Conservation (phyloP, 2,329 filamentous ascomycete species). For the Talaromyces pinophilus region DNA sequence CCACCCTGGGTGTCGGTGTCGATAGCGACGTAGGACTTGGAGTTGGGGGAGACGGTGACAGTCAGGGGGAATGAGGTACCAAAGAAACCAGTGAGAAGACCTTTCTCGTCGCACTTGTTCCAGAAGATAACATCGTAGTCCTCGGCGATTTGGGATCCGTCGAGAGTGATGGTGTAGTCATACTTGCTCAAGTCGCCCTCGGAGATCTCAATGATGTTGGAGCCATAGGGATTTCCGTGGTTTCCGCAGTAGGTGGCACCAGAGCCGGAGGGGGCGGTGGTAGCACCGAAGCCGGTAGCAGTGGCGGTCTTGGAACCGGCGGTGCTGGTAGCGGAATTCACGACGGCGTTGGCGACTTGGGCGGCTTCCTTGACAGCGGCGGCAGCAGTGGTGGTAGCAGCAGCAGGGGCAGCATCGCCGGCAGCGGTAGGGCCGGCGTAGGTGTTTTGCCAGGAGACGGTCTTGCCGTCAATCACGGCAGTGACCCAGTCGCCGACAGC, state of each 20-base stretch:
- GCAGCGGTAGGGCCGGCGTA: slow-evolving; percentile 31
- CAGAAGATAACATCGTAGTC: slow-evolving; percentile 43
- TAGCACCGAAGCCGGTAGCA: slow-evolving; percentile 38
- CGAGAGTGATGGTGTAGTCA: slow-evolving; percentile 40
- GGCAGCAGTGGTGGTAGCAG: slow-evolving; percentile 23
- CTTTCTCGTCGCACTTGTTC: slow-evolving; percentile 42
- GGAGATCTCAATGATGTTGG: slow-evolving; percentile 43
- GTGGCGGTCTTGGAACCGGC: slow-evolving; percentile 28
- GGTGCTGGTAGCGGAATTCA: slow-evolving; percentile 18
- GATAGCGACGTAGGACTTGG: slow-evolving; percentile 41
- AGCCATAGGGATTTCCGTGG: slow-evolving; percentile 41
- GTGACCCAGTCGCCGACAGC: slow-evolving; percentile 36
- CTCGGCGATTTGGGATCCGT: slow-evolving; percentile 33
- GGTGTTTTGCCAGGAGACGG: slow-evolving; percentile 40
- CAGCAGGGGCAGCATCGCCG: slow-evolving; percentile 20
- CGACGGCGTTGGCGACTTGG: slow-evolving; percentile 25
- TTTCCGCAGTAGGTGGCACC: slow-evolving; percentile 38
- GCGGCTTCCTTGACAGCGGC: slow-evolving; percentile 19
- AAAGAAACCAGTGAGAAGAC: slow-evolving; percentile 37
- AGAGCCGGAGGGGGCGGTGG: slow-evolving; percentile 26
- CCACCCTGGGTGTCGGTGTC: slow-evolving; percentile 41
- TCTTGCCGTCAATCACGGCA: slow-evolving; percentile 38
- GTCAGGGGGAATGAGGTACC: slow-evolving; percentile 36
- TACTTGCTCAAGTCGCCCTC: slow-evolving; percentile 36
- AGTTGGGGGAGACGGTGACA: slow-evolving; percentile 34